These are phyloP conservation scores for Anthostomella pinea DNA, from an alignment of 2,329 filamentous ascomycete genomes.

Conservation along the genomic window DNA sequence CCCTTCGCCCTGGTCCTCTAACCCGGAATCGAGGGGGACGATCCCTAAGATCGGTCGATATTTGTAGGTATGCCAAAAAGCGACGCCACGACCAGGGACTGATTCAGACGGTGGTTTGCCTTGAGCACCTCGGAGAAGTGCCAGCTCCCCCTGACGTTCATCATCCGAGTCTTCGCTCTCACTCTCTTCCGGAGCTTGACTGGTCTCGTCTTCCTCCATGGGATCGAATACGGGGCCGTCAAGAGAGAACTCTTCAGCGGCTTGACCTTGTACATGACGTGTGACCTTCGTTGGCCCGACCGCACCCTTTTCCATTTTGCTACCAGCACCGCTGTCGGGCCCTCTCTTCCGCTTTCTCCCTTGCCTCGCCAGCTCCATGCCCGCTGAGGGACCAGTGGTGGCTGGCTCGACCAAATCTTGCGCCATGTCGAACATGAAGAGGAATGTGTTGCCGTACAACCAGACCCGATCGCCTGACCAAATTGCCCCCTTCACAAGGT, in stretches of 20 bases:
- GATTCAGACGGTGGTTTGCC: constrained; percentile 24
- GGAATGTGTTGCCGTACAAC: constrained; percentile 81
- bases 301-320: constrained; percentile 46
- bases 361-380: constrained; percentile 25
- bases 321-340: constrained; percentile 50
- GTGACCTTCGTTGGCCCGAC: constrained; percentile 28
- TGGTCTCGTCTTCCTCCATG: constrained; percentile 30
- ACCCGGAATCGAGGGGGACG: constrained; percentile 41
- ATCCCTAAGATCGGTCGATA: constrained; percentile 89
- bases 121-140: constrained; percentile 27
- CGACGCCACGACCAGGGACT: constrained; percentile 20
- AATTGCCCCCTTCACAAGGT: constrained; percentile 77
- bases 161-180: constrained; percentile 35
- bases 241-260: constrained; percentile 25
- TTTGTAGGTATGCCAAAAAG: constrained; percentile 82
- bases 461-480: constrained; percentile 81
- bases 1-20: constrained; percentile 28
- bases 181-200: constrained; percentile 27
- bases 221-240: constrained; percentile 24
- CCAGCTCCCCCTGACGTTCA: constrained; percentile 32
- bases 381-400: constrained; percentile 24
- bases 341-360: constrained; percentile 56
- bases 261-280: constrained; percentile 18
- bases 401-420: constrained; percentile 57
- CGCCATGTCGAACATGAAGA: constrained; percentile 88